Evolutionary conservation across 1,139 yeast species (phyloP), one percentile per base, ranked within the genome.

Genomic region (Groenewaldozyma sp.): DNA sequence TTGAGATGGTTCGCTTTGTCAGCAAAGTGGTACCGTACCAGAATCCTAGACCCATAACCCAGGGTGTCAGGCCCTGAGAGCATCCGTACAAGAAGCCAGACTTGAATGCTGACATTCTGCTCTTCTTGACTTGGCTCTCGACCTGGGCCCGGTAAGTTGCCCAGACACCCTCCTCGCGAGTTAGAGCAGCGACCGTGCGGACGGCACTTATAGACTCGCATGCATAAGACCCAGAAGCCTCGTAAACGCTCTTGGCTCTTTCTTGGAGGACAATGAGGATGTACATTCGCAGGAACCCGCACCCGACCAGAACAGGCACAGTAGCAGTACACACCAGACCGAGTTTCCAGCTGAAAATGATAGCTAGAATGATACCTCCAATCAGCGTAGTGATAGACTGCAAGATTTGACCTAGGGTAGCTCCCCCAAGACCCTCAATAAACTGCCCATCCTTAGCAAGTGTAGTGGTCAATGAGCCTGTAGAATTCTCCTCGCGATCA

Each of bases 401-500:
- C 46, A 82, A 73, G 38, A 87, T 75, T 3, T 82, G 65, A 11
- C 94, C 84, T 42, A 93, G 71, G 35, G 82, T 78, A 20, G 94
- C 94, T 56, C 91, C 96, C 31, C 93, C 82, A 31, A 86, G 71
- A 53, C 87, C 87, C 43, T 83, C 77, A 19, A 87, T 88, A 31
- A 83, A 76, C 54, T 82, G 87, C 1, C 94, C 88, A 58, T 87
- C 95, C 43, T 82, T 78, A 27, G 91, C 79, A 22, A 86, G 65
- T 47, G 94, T 68, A 2, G 94, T 78, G 21, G 87, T 82, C 54
- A 87, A 68, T 48, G 87, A 91, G 39, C 96, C 96, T 2, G 88
- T 56, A 10, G 62, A 49, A 41, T 62, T 59, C 28, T 53, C 51
- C 36, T 86, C 84, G 27, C 74, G 72, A 54, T 87, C 96, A 55